Percentiles rank a stretch among this genome's conserved stretches.
phyloP scores from a whole-genome alignment of 371 early-diverging fungal species.

The Entomophthora muscae region DNA sequence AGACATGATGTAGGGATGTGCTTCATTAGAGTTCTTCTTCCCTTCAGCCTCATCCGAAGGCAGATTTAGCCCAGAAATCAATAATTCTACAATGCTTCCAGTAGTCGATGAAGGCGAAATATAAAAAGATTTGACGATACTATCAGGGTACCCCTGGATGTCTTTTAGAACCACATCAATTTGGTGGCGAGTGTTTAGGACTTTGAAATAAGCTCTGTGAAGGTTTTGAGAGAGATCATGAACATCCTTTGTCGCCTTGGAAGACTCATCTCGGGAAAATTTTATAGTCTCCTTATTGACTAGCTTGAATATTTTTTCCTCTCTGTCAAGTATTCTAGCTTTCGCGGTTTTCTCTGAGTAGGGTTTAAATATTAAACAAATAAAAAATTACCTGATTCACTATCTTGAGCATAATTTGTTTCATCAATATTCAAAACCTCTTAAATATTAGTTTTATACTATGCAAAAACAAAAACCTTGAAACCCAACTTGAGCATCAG shows the following conservation, averaged over 20 bases:
- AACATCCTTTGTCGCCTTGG: background rate
- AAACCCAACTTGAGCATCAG: background rate
- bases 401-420: too few species aligned
- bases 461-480: too few species aligned
- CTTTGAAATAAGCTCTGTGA: conserved; percentile 5
- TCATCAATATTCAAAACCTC: too few species aligned
- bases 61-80: background rate
- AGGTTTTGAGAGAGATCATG: conserved; percentile 6
- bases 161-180: background rate
- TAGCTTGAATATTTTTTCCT: conserved; percentile 6
- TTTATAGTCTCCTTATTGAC: background rate
- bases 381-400: too few species aligned
- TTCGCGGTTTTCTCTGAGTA: too few species aligned
- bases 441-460: too few species aligned
- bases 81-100: background rate
- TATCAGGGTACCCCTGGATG: background rate
- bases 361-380: too few species aligned
- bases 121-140: background rate
- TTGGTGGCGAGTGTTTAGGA: background rate
- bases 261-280: background rate
- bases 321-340: background rate
- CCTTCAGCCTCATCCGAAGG: background rate
- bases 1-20: background rate
- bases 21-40: background rate
- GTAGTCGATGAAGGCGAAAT: background rate